A percentile compares a stretch with the other conserved stretches of the same genome.
Conservation (phyloP, 2,329 filamentous ascomycete genomes). For the Pseudocercospora ulei region DNA sequence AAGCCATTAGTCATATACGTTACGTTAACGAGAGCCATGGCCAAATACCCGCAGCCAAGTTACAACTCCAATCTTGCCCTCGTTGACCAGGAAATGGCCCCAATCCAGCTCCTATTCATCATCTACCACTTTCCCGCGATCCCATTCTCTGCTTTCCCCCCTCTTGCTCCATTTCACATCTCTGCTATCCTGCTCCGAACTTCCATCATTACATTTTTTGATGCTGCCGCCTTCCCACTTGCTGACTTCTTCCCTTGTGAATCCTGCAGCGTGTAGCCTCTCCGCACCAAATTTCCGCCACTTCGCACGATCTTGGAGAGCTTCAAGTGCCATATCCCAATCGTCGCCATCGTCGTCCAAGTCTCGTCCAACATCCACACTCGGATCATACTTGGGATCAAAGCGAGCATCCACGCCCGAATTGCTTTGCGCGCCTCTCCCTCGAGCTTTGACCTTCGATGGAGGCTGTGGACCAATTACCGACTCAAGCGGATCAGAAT, state of each 20-base stretch:
- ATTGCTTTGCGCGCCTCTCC: slow-evolving; percentile 53
- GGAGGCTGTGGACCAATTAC: slow-evolving; percentile 58
- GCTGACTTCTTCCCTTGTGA: slow-evolving; percentile 57
- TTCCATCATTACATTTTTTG: too few species aligned
- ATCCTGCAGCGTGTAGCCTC: slow-evolving; percentile 65
- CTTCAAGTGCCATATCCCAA: slow-evolving; percentile 73
- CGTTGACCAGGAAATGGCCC: too few species aligned
- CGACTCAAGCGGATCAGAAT: slow-evolving; percentile 64
- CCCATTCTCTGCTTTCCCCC: slow-evolving; percentile 55
- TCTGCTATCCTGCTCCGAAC: slow-evolving; percentile 46
- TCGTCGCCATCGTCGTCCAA: slow-evolving; percentile 46
- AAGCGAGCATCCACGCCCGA: slow-evolving; percentile 73
- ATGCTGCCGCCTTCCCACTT: slow-evolving; percentile 1
- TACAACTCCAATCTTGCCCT: too few species aligned
- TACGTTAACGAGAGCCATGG: too few species aligned
- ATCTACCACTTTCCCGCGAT: slow-evolving; percentile 55
- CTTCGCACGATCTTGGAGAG: slow-evolving; percentile 65
- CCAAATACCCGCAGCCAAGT: too few species aligned
- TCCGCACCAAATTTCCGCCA: slow-evolving; percentile 68
- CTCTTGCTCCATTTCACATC: slow-evolving; percentile 37
- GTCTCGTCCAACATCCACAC: slow-evolving; percentile 44
- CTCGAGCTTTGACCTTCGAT: slow-evolving; percentile 48
- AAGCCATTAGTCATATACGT: too few species aligned
- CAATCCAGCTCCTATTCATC: too few species aligned
- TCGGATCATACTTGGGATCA: slow-evolving; percentile 53